These are phyloP conservation scores for Mortierella alpina DNA, from an alignment of 192 early-diverging fungal genomes.

Conservation along the genomic window DNA sequence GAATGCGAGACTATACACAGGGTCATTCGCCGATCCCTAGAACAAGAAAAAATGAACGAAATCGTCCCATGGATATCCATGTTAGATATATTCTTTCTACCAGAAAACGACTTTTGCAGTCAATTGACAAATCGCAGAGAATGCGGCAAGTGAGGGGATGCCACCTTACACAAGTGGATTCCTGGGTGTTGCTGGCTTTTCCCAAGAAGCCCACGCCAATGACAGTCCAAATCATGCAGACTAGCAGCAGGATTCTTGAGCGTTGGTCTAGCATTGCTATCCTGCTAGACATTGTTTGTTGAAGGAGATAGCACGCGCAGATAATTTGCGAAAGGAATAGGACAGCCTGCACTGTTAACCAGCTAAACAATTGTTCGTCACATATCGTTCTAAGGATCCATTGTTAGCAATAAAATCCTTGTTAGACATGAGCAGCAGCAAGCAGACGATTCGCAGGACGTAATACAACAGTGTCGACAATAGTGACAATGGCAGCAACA, in stretches of 20 bases:
- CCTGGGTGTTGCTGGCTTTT: constrained; percentile 9
- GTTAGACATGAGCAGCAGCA: not conserved
- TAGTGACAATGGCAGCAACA: not conserved
- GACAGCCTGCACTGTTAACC: constrained; percentile 46
- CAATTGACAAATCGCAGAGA: not conserved
- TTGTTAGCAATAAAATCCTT: not conserved
- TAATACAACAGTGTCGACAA: not conserved
- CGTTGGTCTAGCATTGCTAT: constrained; percentile 28
- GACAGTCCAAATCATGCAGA: constrained; percentile 49
- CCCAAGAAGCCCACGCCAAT: constrained; percentile 51
- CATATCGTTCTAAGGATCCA: constrained; percentile 31
- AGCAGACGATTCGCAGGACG: not conserved
- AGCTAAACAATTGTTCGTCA: constrained; percentile 51
- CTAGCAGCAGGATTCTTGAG: constrained; percentile 27
- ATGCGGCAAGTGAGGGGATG: not conserved
- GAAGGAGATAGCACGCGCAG: constrained; percentile 29
- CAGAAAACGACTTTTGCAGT: not conserved
- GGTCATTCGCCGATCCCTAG: constrained; percentile 25
- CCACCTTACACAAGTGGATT: constrained; percentile 25
- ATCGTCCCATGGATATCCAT: not conserved
- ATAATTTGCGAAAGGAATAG: constrained; percentile 40
- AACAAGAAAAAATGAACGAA: not conserved
- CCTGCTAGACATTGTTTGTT: constrained; percentile 37
- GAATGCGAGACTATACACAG: constrained; percentile 33
- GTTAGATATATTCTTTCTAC: not conserved